These are phyloP conservation scores for Metarhizium anisopliae DNA, from an alignment of 2,329 filamentous ascomycete species.

Conservation along the genomic window DNA sequence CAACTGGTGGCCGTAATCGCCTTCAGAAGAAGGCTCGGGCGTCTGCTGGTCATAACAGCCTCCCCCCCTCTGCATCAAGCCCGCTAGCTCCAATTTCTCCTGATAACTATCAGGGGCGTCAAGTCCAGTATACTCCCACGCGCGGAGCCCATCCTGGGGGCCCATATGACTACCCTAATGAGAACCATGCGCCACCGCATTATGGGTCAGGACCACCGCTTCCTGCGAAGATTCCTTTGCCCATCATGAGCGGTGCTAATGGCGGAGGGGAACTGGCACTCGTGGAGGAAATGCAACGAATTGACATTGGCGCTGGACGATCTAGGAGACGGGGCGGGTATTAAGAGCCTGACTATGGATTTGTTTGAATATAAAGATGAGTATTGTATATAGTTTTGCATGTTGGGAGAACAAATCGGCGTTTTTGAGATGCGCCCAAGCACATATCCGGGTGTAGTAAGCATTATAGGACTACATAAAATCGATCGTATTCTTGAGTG, in stretches of 20 bases:
- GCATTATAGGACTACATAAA: neutral
- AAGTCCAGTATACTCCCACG: slow-evolving; percentile 22
- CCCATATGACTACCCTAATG: slow-evolving; percentile 44
- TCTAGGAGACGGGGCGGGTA: slow-evolving; percentile 41
- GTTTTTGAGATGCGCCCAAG: slow-evolving; percentile 2
- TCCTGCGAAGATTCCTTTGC: slow-evolving; percentile 60
- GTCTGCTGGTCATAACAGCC: slow-evolving; percentile 27
- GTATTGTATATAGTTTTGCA: slow-evolving; percentile 3
- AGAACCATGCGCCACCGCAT: slow-evolving; percentile 38
- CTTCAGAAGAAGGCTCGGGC: slow-evolving; percentile 55
- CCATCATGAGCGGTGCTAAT: slow-evolving; percentile 34
- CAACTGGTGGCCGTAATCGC: slow-evolving; percentile 41
- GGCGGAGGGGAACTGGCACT: slow-evolving; percentile 45
- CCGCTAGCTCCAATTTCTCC: slow-evolving; percentile 45
- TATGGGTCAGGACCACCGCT: slow-evolving; percentile 44
- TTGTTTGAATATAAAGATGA: slow-evolving; percentile 1
- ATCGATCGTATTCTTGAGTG: too few relatives aligned
- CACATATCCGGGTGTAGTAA: neutral
- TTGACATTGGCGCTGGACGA: slow-evolving; percentile 55
- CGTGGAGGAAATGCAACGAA: slow-evolving; percentile 61
- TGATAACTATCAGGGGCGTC: slow-evolving; percentile 40
- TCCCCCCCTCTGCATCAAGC: slow-evolving; percentile 29
- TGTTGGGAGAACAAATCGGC: slow-evolving; percentile 10
- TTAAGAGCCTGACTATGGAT: slow-evolving; percentile 13
- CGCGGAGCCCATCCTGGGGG: slow-evolving; percentile 33